Base-by-base conservation (phyloP, 1,139 yeast genomes). In the Yamadazyma dendronema region DNA sequence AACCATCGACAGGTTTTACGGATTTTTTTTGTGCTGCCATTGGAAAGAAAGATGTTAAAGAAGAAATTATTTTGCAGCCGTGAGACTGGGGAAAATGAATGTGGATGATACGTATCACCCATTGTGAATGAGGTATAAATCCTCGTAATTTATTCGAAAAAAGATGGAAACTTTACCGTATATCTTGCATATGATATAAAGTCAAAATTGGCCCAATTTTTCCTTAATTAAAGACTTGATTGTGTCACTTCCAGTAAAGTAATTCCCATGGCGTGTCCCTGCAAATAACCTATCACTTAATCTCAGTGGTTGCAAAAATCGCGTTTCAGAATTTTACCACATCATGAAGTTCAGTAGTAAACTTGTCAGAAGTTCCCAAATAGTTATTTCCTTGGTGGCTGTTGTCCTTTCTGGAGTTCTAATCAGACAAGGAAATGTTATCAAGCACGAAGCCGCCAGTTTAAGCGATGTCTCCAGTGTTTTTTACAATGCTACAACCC, bases 321-420 rank as follows among this genome's bases (percentile, higher is more conserved):
- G 29, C 17, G 29, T 26, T 7, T 12, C 26, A 14, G 17, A 9
- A 12, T 19, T 15, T 21, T 30, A n/a, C 27, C 19, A 30, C 22
- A 30, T n/a, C 31, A 36, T 36, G 38, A 14, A 27, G 24, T 19
- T 37, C 9, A 17, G 41, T n/a, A 37, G 36, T 24, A 33, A 33
- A 28, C 19, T 17, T 3, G 5, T 33, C 4, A 34, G 46, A 28
- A 24, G 21, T 12, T n/a, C 19, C 15, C 46, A 42, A 29, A 31
- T 28, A 11, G 29, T n/a, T 6, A 9, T 42, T 10, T 34, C 33
- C 10, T 27, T 38, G 14, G 28, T 30, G 8, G n/a, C 35, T 1
- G 21, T 41, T 4, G 28, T 34, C 1, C 15, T 42, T 6, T 34
- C 42, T 10, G 32, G 34, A 4, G 19, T 41, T 13, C 27, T 39